Percentiles rank a stretch among this genome's conserved stretches.
Evolutionary conservation across 1,139 yeast species (phyloP).

Genomic region (Hansenula sp.): DNA sequence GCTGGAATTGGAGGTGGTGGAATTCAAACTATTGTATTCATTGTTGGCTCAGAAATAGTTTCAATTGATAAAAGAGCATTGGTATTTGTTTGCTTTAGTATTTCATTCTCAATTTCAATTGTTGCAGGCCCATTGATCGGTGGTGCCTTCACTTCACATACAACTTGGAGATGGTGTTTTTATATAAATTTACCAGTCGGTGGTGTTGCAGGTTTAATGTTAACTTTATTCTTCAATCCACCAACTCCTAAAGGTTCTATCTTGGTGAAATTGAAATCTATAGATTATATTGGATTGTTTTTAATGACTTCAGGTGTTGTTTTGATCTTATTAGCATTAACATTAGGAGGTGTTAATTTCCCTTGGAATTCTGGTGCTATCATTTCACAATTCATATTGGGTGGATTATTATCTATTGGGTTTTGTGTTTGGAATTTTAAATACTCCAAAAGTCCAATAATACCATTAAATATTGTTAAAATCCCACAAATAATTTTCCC

Average conservation of each 20-base stretch:
- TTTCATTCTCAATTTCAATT: conserved; percentile 51
- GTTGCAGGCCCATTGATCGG: conserved; percentile 67
- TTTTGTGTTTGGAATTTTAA: conserved; percentile 47
- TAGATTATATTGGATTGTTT: conserved; percentile 49
- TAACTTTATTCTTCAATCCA: conserved; percentile 53
- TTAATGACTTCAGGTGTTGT: conserved; percentile 40
- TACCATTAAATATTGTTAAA: conserved; percentile 38
- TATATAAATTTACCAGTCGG: conserved; percentile 70
- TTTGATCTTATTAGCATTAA: conserved; percentile 43
- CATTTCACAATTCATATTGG: conserved; percentile 49
- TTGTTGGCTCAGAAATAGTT: conserved; percentile 57
- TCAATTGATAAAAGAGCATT: conserved; percentile 55
- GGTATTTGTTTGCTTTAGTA: conserved; percentile 45
- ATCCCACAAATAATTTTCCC: conserved; percentile 25
- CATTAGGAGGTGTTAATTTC: conserved; percentile 47
- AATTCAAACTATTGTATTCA: conserved; percentile 51
- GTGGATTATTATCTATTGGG: conserved; percentile 38
- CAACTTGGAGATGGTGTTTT: conserved; percentile 79
- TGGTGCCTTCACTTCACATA: conserved; percentile 59
- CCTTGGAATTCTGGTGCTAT: conserved; percentile 56
- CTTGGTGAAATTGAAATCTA: conserved; percentile 34
- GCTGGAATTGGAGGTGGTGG: conserved; percentile 77
- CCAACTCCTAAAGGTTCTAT: conserved; percentile 43
- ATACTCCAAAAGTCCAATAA: conserved; percentile 40
- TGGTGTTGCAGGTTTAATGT: conserved; percentile 45